Conservation (phyloP, 108 stramenopile species). For the Epipyxis sp. region DNA sequence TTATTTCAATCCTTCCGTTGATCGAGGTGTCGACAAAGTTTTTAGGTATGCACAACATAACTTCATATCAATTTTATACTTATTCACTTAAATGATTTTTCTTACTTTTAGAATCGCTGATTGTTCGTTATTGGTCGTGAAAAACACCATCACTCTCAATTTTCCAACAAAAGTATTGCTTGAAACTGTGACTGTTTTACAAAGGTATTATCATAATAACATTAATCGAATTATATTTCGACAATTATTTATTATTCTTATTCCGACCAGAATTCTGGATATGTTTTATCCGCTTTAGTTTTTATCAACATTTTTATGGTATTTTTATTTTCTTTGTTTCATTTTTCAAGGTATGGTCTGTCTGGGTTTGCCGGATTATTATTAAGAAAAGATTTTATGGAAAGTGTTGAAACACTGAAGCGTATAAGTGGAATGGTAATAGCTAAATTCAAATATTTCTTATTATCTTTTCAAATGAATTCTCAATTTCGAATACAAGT, state of each 20-base stretch:
- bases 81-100: too few species aligned
- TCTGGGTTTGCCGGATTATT: background rate
- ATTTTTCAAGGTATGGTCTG: background rate
- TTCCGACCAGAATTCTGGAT: background rate
- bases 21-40: constrained; percentile 16
- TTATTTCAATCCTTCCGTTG: background rate
- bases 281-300: too few species aligned
- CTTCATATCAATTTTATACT: too few species aligned
- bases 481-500: too few species aligned
- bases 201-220: background rate
- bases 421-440: too few species aligned
- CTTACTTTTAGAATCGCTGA: background rate
- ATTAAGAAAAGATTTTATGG: background rate
- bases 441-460: too few species aligned
- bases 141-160: background rate
- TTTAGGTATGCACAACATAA: too few species aligned
- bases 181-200: background rate
- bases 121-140: background rate
- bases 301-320: too few species aligned
- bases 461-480: too few species aligned
- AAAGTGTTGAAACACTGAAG: constrained; percentile 16
- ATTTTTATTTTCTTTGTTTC: background rate
- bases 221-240: background rate
- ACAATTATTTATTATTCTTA: background rate
- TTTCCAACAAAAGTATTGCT: background rate